phyloP scores from a whole-genome alignment of 495 filamentous ascomycete genomes.

The Annulohypoxylon moriforme region DNA sequence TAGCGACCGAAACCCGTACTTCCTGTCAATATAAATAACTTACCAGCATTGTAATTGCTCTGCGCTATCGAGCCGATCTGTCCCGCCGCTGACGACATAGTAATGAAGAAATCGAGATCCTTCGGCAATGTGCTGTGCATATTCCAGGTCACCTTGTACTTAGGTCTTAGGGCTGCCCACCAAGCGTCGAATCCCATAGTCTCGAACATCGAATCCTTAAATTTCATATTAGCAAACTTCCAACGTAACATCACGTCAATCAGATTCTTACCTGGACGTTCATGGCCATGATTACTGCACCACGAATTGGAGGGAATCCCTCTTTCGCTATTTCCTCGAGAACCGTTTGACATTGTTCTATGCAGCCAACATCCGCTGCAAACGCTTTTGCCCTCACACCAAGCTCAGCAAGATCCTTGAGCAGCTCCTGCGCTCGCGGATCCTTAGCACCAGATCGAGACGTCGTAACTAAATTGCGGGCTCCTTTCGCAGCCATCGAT shows the following conservation, averaged over 20 bases:
- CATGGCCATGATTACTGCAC: conserved; percentile 57
- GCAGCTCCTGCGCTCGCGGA: conserved; percentile 36
- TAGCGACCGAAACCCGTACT: conserved; percentile 52
- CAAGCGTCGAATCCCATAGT: conserved; percentile 59
- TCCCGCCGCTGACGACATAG: conserved; percentile 66
- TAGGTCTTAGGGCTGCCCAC: conserved; percentile 55
- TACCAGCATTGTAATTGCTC: conserved; percentile 62
- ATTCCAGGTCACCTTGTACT: conserved; percentile 60
- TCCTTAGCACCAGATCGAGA: conserved; percentile 59
- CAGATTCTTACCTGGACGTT: conserved; percentile 54
- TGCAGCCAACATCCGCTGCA: conserved; percentile 52
- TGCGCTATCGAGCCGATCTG: conserved; percentile 62
- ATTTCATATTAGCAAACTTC: conserved; percentile 8
- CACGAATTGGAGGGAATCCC: conserved; percentile 61
- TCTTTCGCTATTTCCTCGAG: conserved; percentile 36
- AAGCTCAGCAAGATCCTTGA: conserved; percentile 35
- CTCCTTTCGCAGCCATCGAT: conserved; percentile 65
- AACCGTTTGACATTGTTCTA: conserved; percentile 23
- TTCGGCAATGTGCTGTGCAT: conserved; percentile 59
- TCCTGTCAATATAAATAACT: conserved; percentile 56
- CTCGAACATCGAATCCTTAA: conserved; percentile 60
- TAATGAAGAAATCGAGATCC: conserved; percentile 71
- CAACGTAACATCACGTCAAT: conserved; percentile 47
- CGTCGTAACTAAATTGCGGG: conserved; percentile 61
- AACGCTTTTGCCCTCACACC: conserved; percentile 41